These are phyloP conservation scores for Asterophora lycoperdoides DNA, from an alignment of 768 basidiomycete genomes.

Conservation along the genomic window DNA sequence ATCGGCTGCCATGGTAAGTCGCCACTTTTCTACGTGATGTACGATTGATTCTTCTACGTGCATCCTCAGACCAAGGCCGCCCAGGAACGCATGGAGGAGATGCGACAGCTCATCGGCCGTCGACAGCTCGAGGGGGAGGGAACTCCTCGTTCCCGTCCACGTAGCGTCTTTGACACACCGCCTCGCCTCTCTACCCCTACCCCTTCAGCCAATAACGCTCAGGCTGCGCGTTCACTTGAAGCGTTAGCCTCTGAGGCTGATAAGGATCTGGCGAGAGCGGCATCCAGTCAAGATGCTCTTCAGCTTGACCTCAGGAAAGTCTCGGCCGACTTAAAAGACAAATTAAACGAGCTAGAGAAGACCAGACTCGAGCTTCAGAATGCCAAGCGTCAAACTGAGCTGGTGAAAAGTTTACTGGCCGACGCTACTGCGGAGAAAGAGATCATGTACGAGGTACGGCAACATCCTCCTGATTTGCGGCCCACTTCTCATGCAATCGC, in stretches of 20 bases:
- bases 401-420: conserved; percentile 71
- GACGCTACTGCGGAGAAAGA: conserved; percentile 86
- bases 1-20: conserved; percentile 39
- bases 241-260: conserved; percentile 57
- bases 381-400: conserved; percentile 68
- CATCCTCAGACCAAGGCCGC: conserved; percentile 62
- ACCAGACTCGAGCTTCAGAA: conserved; percentile 62
- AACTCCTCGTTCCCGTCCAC: conserved; percentile 45
- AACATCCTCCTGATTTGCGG: background rate
- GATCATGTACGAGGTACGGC: conserved; percentile 81
- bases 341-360: conserved; percentile 58
- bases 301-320: conserved; percentile 47
- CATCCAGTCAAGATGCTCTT: conserved; percentile 53
- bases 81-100: conserved; percentile 76
- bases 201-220: conserved; percentile 27
- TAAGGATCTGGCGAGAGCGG: conserved; percentile 44
- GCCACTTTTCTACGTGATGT: background rate
- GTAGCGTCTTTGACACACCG: conserved; percentile 34
- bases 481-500: background rate
- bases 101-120: conserved; percentile 67
- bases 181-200: conserved; percentile 12
- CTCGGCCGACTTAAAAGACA: conserved; percentile 54
- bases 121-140: conserved; percentile 45
- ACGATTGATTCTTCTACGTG: background rate
- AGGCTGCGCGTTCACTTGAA: conserved; percentile 44